Base-by-base conservation (phyloP, 352 stramenopile species). In the Sclerospora graminicola region DNA sequence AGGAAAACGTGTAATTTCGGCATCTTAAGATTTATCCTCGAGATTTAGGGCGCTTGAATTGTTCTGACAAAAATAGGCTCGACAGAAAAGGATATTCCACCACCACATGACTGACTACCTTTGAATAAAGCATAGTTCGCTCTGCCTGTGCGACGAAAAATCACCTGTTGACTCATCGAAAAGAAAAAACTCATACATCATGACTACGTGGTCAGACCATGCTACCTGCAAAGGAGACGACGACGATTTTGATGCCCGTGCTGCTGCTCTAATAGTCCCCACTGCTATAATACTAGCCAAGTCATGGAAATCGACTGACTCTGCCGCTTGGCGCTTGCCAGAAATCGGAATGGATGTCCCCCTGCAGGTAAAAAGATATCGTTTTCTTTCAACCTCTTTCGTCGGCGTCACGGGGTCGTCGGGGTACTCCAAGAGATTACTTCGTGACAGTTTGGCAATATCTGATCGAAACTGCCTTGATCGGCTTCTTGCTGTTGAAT, bases 401-500 rank as follows among this genome's bases (percentile, higher is more conserved):
- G 34, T 58, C 7, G 50, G 44, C 21, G 50, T 60, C 13, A 7
- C 30, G 0, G 36, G 43, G 10, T 59, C 55, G 10, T 78, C 64
- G 0, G 67, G 71, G 30, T 87, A 87, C 14, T 84, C 65, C 24
- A 87, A 44, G 39, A 84, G 84, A 71, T 84, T 84, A 24, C 69
- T 87, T 21, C 75, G 54, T 19, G 75, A 71, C 1, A 87, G 45
- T 24, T 71, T 80, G 1, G 74, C 61, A 43, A 89, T 89, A 13
- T 91, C 77, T 0, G 74, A 80, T 14, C 74, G 72, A 30, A 91
- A 48, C 38, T 84, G 70, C 10, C 69, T 50, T 9, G 71, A 44
- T 92, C 64, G 0, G 69, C 64, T 45, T 92, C 80, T 48, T 92
- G 80, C 46, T 88, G 75, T 5, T 75, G 72, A 49, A 92, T 89